A percentile compares a stretch with the other conserved stretches of the same genome.
These are phyloP conservation scores for Fusarium coffeatum DNA, from an alignment of 2,329 filamentous ascomycete species.

Conservation along the genomic window DNA sequence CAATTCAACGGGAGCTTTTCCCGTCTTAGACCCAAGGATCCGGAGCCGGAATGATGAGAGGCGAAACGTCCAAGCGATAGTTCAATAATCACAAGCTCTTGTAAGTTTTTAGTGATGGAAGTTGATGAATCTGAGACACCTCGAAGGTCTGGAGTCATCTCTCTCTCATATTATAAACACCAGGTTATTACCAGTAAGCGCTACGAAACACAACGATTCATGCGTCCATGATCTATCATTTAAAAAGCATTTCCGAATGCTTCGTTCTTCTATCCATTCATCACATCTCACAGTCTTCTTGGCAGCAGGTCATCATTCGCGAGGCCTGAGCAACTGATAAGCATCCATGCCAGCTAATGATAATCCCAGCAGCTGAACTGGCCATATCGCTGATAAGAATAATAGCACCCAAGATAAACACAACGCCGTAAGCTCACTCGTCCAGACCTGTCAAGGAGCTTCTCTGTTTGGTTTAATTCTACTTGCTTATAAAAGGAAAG, in stretches of 20 bases:
- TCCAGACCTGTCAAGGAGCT: background rate
- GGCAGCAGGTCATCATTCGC: constrained; percentile 10
- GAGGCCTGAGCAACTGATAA: constrained; percentile 41
- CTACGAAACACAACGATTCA: constrained; percentile 4
- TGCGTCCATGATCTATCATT: constrained; percentile 14
- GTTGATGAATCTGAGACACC: background rate
- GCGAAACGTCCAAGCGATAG: background rate
- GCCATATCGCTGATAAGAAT: constrained; percentile 36
- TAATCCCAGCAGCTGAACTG: constrained; percentile 15
- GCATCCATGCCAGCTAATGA: constrained; percentile 38
- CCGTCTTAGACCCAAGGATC: background rate
- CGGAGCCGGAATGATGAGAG: constrained; percentile 4
- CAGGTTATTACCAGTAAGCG: background rate
- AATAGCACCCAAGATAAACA: constrained; percentile 10
- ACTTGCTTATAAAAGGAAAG: constrained; percentile 10
- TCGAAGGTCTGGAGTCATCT: background rate
- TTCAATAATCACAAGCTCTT: background rate
- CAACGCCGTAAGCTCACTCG: constrained; percentile 9
- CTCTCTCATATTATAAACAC: background rate
- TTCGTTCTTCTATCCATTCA: background rate
- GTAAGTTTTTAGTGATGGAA: background rate
- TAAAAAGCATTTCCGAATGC: constrained; percentile 3
- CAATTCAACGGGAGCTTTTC: constrained; percentile 13
- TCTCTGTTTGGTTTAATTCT: constrained; percentile 18
- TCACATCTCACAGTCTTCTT: constrained; percentile 11